Percentiles rank a stretch among this genome's conserved stretches.
Evolutionary conservation across 1,139 yeast species (phyloP).

Genomic region (Yamadazyma spencermartinsiae): DNA sequence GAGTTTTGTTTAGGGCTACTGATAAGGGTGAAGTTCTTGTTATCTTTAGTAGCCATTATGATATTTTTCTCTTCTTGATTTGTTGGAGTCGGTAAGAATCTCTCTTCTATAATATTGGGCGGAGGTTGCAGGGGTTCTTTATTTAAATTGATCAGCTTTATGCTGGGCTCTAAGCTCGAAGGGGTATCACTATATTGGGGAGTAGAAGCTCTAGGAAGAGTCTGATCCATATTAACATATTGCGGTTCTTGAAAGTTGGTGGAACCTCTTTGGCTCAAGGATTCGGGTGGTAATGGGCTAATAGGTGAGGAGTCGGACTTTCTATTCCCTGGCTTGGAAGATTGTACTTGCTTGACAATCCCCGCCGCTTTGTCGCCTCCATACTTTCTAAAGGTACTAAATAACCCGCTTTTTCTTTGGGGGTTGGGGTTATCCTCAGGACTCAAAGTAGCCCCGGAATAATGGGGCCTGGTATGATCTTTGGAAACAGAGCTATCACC

Average conservation of each 20-base stretch:
- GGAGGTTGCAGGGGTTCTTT: slow-evolving; percentile 7
- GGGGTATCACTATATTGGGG: slow-evolving; percentile 9
- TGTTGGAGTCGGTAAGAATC: slow-evolving; percentile 30
- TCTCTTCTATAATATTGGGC: slow-evolving; percentile 20
- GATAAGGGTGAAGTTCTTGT: slow-evolving; percentile 36
- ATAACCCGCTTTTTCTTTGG: slow-evolving; percentile 36
- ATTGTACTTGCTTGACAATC: slow-evolving; percentile 20
- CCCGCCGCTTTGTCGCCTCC: slow-evolving; percentile 46
- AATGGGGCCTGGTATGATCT: slow-evolving; percentile 14
- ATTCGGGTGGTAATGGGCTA: slow-evolving; percentile 19
- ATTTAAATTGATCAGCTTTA: slow-evolving; percentile 9
- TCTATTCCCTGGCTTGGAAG: slow-evolving; percentile 11
- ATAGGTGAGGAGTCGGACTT: slow-evolving; percentile 19
- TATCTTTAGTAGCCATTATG: slow-evolving; percentile 63
- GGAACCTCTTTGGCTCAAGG: slow-evolving; percentile 7
- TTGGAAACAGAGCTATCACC: slow-evolving; percentile 13
- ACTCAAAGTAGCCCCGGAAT: slow-evolving; percentile 19
- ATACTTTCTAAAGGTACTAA: slow-evolving; percentile 43
- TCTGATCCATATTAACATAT: slow-evolving; percentile 16
- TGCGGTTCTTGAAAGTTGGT: slow-evolving; percentile 11
- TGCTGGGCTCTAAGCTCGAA: slow-evolving; percentile 10
- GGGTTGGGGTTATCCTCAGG: slow-evolving; percentile 15
- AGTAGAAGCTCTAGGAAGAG: slow-evolving; percentile 11
- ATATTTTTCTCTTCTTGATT: slow-evolving; percentile 8
- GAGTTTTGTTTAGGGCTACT: not conserved